phyloP scores from a whole-genome alignment of 768 basidiomycete species.

The Artomyces pyxidatus region DNA sequence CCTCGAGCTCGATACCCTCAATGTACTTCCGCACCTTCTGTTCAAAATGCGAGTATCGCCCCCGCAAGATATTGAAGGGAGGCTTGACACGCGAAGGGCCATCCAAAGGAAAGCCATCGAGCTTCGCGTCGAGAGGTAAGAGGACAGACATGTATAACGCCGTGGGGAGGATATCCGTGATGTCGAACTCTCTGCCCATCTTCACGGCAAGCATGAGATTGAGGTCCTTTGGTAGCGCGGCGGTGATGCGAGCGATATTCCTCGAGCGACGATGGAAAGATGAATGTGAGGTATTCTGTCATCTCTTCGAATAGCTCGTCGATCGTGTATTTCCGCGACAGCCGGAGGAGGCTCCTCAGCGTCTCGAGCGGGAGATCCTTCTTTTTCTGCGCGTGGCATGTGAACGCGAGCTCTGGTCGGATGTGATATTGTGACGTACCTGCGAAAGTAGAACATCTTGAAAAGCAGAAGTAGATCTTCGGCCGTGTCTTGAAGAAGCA shows the following conservation, averaged over 20 bases:
- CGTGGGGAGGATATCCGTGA: not conserved
- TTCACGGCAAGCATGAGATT: not conserved
- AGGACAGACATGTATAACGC: not conserved
- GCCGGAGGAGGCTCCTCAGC: not conserved
- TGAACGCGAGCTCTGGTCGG: too few species aligned
- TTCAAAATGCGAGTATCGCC: too few species aligned
- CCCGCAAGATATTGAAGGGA: too few species aligned
- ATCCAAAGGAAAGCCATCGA: too few species aligned
- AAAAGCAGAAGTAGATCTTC: slow-evolving; percentile 8
- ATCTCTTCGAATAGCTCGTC: not conserved
- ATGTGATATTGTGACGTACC: slow-evolving; percentile 1
- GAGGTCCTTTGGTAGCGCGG: not conserved
- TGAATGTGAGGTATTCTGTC: not conserved
- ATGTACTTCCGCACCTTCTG: too few species aligned
- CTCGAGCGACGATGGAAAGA: not conserved
- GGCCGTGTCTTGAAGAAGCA: slow-evolving; percentile 9
- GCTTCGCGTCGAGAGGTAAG: not conserved
- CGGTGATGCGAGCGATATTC: not conserved
- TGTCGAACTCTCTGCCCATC: not conserved
- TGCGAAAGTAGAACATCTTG: slow-evolving; percentile 5
- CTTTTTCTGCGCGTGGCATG: not conserved
- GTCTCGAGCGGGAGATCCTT: not conserved
- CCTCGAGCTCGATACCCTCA: too few species aligned
- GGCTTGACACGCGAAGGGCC: too few species aligned
- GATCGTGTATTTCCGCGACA: not conserved